Base-by-base conservation (phyloP, 2,329 filamentous ascomycete species). In the Penicillium nordicum region DNA sequence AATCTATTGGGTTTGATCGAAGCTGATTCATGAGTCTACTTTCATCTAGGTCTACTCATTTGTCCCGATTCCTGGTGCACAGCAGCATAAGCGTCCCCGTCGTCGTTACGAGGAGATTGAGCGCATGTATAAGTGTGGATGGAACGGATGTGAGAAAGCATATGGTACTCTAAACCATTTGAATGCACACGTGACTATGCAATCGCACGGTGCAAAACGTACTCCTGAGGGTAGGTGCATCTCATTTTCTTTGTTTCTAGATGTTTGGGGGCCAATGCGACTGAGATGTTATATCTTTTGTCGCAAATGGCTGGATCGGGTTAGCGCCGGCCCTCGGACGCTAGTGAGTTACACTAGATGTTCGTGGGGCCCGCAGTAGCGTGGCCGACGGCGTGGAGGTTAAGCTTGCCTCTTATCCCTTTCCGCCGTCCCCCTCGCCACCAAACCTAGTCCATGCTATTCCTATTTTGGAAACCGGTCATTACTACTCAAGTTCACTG, bases 41-140 rank as follows among this genome's bases (percentile, higher is more conserved):
- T 57, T 60, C 60, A 66, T 79, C 74, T 65, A 97, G 83, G 93
- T 99, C 40, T 97, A 97, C 74, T 97, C 92, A 0, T 97, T 99
- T 70, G 94, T 97, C 32, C 93, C 94, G 0, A 97, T 97, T 68
- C 94, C 94, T 2, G 94, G 94, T 62, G 91, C 93, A 12, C 92
- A 97, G 72, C 94, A 99, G 73, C 93, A 97, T 75, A 99, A 99
- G 80, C 86, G 94, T 57, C 94, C 94, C 12, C 85, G 94, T 62
- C 83, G 94, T 68, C 86, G 94, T 52, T 99, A 97, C 69, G 94
- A 99, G 76, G 94, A 99, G 74, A 99, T 99, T 67, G 94, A 99
- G 79, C 88, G 94, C 71, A 97, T 99, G 94, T 97, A 99, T 81
- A 97, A 97, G 77, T 99, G 94, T 71, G 94, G 93, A 27, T 97